A percentile compares a stretch with the other conserved stretches of the same genome.
Evolutionary conservation across 2,329 filamentous ascomycete genomes (phyloP).

Genomic region (Penicillium griseofulvum): DNA sequence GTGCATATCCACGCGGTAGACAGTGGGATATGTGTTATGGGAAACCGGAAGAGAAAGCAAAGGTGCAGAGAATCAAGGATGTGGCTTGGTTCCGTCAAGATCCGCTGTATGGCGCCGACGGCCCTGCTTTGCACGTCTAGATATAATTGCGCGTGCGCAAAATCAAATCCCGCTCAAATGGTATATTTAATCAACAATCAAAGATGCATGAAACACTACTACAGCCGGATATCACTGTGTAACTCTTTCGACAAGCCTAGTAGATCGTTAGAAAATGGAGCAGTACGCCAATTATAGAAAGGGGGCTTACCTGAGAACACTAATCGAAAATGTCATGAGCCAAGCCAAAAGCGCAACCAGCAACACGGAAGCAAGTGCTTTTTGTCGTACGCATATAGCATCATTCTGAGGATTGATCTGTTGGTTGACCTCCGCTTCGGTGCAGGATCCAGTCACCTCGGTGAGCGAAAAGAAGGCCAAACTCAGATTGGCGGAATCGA

Average conservation of each 20-base stretch:
- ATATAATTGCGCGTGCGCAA: background rate
- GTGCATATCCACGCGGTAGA: constrained; percentile 58
- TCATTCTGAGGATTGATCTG: constrained; percentile 34
- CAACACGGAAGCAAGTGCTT: constrained; percentile 73
- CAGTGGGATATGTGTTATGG: constrained; percentile 73
- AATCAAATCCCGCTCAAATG: background rate
- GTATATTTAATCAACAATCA: background rate
- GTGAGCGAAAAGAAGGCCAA: constrained; percentile 82
- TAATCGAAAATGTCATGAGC: constrained; percentile 85
- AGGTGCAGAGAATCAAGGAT: constrained; percentile 48
- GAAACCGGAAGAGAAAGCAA: constrained; percentile 53
- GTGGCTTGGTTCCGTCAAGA: constrained; percentile 60
- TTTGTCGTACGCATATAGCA: constrained; percentile 61
- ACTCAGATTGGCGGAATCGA: constrained; percentile 89
- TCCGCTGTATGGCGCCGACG: constrained; percentile 58
- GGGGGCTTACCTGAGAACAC: constrained; percentile 62
- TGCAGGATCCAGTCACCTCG: constrained; percentile 60
- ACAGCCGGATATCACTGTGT: constrained; percentile 16
- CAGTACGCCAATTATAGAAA: background rate
- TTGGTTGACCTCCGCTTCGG: constrained; percentile 43
- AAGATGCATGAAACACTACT: background rate
- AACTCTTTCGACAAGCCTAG: constrained; percentile 41
- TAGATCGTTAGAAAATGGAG: constrained; percentile 25
- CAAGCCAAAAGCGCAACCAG: constrained; percentile 82
- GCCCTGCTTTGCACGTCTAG: constrained; percentile 49